phyloP scores from a whole-genome alignment of 805 yeast genomes.

The Spathaspora girioi region DNA sequence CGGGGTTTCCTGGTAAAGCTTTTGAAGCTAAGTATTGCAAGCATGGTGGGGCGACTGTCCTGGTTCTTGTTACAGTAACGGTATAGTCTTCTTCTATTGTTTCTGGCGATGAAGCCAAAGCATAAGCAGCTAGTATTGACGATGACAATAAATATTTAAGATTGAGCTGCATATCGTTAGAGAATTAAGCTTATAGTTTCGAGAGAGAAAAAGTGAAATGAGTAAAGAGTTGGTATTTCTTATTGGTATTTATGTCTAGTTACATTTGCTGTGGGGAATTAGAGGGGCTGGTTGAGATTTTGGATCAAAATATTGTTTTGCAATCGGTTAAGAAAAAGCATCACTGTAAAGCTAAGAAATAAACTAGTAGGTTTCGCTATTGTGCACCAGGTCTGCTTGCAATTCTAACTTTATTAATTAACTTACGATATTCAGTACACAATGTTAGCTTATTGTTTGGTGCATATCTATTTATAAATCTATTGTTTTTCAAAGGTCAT shows the following conservation, averaged over 20 bases:
- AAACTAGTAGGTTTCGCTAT: neutral
- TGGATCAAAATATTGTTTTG: neutral
- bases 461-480: neutral
- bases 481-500: neutral
- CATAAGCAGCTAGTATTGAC: neutral
- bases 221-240: neutral
- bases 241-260: neutral
- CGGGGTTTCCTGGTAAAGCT: constrained; percentile 17
- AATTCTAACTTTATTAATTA: neutral
- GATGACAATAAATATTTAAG: neutral
- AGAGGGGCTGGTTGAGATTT: neutral
- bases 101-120: neutral
- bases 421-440: neutral
- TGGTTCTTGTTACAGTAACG: constrained; percentile 23
- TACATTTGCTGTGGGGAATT: neutral
- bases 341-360: neutral
- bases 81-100: constrained; percentile 2
- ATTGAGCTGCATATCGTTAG: neutral
- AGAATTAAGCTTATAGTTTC: neutral
- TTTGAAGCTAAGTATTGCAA: constrained; percentile 14
- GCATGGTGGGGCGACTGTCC: constrained; percentile 22
- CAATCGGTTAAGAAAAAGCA: neutral
- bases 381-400: neutral
- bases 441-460: neutral
- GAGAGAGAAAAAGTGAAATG: neutral